Base-by-base conservation (phyloP, 2,329 filamentous ascomycete genomes). In the Anisogramma anomala region DNA sequence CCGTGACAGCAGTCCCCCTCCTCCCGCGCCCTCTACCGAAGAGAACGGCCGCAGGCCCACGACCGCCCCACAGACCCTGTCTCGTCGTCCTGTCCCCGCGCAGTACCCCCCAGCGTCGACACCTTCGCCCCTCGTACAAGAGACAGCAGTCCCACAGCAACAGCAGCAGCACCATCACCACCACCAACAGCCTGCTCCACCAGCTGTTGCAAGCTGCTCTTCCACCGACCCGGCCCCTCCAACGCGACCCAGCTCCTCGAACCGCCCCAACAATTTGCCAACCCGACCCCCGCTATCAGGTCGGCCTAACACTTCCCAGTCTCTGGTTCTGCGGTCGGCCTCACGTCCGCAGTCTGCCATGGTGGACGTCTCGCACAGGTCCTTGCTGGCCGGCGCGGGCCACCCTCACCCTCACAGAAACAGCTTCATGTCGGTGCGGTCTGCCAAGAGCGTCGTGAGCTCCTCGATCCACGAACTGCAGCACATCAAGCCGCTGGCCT, bases 401-500 rank as follows among this genome's bases (percentile, higher is more conserved):
- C 33, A 39, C 25, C 48, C 58, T 26, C 33, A 39, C 25, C 48
- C 58, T 26, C 63, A 65, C 45, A 62, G 71, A 42, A 69, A 65
- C 53, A 72, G 68, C 51, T 54, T 74, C 43, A 65, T 72, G 50
- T 70, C 69, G 13, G 63, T 64, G 14, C 67, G 69, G 26, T 66
- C 65, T 3, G 60, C 64, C 36, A 77, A 77, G 54, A 66, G 59
- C 42, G 61, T 66, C 25, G 59, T 72, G 48, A 71, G 61, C 46
- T 69, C 71, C 3, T 55, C 61, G 10, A 67, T 74, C n/a, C 64
- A 68, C 23, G 72, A 76, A 49, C 52, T 76, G 1, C 65, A 68
- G n/a, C 45, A 44, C 17, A 34, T 41, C 3, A 85, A 87, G 60
- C 84, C 85, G 1, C 68, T 89, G n/a, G 83, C 82, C 10, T 77